Base-by-base conservation (phyloP, 2,329 filamentous ascomycete genomes). In the Colletotrichum sp. region DNA sequence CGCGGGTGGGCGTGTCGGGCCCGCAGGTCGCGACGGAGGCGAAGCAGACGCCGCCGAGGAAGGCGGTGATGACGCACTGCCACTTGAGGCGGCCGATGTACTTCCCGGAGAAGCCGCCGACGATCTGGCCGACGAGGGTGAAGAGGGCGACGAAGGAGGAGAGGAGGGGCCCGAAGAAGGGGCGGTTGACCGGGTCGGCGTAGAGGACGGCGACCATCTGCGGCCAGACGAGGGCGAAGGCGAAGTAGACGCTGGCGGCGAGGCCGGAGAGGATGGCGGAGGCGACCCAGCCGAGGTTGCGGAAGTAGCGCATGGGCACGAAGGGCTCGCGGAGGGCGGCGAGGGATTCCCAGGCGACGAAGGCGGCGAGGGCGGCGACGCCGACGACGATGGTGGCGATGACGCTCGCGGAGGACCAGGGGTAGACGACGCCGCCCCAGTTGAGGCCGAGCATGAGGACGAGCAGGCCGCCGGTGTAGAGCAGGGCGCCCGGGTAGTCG, bases 171-270 rank as follows among this genome's bases (percentile, higher is more conserved):
- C 77, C 77, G 26, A 76, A 79, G 76, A 82, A 80, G 3, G 77
- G 70, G 44, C 44, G 44, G 32, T 79, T 68, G 16, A 68, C 70
- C 2, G 32, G 72, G 76, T 81, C 79, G 4, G 79, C 74, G 75
- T 84, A 84, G 21, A 85, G 69, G 28, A 82, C 81, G 9, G 78
- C 78, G 7, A 85, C 81, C 80, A 84, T 84, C 21, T 78, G 77
- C 2, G 84, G 84, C 84, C 84, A 86, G 15, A 85, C 80, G 21
- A 85, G 82, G 32, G 83, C 83, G 55, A 85, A 82, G 63, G 82
- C 84, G 70, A 85, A 85, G 79, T 85, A 85, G 13, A 84, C 81
- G 57, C 81, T 82, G n/a, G 84, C 84, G 21, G 83, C 84, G 5
- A 85, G 78, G 21, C 82, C 82, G 10, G 81, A 81, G 28, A 84